Percentiles rank a stretch among this genome's conserved stretches.
Evolutionary conservation across 805 yeast species (phyloP).

Genomic region (Yarrowia sp.): DNA sequence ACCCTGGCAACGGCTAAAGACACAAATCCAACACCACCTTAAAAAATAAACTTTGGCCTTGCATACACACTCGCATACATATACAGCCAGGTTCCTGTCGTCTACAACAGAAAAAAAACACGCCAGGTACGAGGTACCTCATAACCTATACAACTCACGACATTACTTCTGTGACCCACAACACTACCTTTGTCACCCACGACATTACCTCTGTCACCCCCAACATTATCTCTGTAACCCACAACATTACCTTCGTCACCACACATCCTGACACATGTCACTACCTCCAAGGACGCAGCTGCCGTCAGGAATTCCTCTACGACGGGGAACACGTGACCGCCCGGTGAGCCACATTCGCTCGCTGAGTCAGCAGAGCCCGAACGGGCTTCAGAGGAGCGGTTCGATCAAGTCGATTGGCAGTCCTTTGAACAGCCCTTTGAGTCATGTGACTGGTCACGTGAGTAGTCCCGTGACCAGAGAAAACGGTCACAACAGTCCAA

Average conservation of each 20-base stretch:
- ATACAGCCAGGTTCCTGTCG: background rate
- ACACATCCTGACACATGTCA: slow-evolving; percentile 8
- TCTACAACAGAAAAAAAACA: background rate
- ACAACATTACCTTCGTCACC: background rate
- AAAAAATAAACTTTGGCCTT: background rate
- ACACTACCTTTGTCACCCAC: too few species aligned
- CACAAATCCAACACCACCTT: background rate
- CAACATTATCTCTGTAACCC: background rate
- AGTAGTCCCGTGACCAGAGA: too few species aligned
- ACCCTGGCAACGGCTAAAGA: background rate
- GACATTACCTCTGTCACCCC: background rate
- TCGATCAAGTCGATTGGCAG: too few species aligned
- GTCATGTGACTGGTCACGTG: slow-evolving; percentile 1
- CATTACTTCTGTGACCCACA: too few species aligned
- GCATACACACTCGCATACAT: slow-evolving; percentile 2
- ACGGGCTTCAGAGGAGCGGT: background rate
- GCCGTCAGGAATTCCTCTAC: slow-evolving; percentile 14
- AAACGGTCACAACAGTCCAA: too few species aligned
- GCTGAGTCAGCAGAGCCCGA: slow-evolving; percentile 11
- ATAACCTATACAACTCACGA: background rate
- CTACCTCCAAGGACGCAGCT: slow-evolving; percentile 23
- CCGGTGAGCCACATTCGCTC: background rate
- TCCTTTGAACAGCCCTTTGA: too few species aligned
- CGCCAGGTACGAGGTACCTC: background rate
- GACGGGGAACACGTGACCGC: slow-evolving; percentile 14